Conservation (phyloP, 805 yeast species). For the Hanseniaspora meyeri region DNA sequence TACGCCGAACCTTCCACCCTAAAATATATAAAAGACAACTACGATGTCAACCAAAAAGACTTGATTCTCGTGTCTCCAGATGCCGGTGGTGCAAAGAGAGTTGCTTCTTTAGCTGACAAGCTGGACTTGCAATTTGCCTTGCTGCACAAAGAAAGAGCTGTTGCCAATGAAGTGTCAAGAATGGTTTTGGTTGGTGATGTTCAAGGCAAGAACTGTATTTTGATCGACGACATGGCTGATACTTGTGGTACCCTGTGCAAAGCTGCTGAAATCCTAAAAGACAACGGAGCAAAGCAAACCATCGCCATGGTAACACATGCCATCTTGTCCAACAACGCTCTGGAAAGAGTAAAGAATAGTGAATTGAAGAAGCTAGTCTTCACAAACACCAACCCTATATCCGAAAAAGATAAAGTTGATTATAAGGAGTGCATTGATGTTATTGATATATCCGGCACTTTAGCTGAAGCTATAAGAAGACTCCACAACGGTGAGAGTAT, state of each 20-base stretch:
- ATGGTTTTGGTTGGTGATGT: constrained; percentile 85
- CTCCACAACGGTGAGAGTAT: constrained; percentile 80
- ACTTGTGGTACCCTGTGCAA: constrained; percentile 78
- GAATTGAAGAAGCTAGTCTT: constrained; percentile 59
- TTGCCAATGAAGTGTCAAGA: constrained; percentile 70
- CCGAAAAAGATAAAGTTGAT: constrained; percentile 45
- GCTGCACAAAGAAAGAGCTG: constrained; percentile 72
- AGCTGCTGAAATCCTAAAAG: constrained; percentile 59
- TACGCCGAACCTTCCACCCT: constrained; percentile 77
- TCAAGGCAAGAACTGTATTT: constrained; percentile 56
- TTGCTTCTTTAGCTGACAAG: constrained; percentile 72
- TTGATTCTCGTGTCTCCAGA: constrained; percentile 77
- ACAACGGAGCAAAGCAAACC: constrained; percentile 57
- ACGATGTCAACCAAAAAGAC: constrained; percentile 35
- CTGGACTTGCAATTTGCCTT: constrained; percentile 70
- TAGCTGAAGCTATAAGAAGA: constrained; percentile 75
- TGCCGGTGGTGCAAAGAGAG: constrained; percentile 85
- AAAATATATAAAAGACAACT: constrained; percentile 54
- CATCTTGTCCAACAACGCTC: constrained; percentile 61
- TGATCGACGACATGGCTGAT: constrained; percentile 84
- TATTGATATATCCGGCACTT: constrained; percentile 58
- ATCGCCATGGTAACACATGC: constrained; percentile 80
- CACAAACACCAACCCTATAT: constrained; percentile 71
- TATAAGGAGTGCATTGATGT: constrained; percentile 45
- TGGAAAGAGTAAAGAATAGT: constrained; percentile 55